Evolutionary conservation across 306 rosid genomes (phyloP), one percentile per base, ranked within the genome.

Genomic region (Arachis stenosperma): DNA sequence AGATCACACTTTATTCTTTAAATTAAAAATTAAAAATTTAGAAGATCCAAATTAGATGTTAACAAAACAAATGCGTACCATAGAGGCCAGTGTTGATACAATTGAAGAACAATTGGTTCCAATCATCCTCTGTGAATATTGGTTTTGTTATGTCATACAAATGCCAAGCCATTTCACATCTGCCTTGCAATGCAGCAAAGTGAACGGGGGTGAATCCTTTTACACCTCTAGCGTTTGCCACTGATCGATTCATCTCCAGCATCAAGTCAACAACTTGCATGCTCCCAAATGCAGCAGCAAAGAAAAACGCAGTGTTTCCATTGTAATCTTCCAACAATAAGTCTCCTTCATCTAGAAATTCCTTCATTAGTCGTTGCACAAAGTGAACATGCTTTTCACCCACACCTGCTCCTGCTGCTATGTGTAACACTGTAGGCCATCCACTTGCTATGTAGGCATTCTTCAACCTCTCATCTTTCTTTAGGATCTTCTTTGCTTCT

Each of bases 151-250:
- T 0, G 0, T 9, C 2, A 5, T 58, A 75, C 0, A 83, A 8
- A 65, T n/a, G 14, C 14, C 15, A 1, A n/a, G 79, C 50, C 83
- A 83, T 75, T 3, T 75, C 13, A 3, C 27, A 68, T 65, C 64
- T 75, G 59, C 81, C 86, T 37, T 83, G 83, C 48, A 79, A 39
- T 7, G 77, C 78, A 75, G 86, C 78, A 52, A 70, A 65, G 0
- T 75, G 67, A 39, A 83, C 3, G 22, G 86, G 81, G 8, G 76
- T 65, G 8, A 14, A 0, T 6, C 60, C 78, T 0, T n/a, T 27
- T 40, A 65, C 81, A 6, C 83, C 83, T 5, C 81, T 74, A 1
- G 9, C 53, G 5, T 0, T 2, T 3, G 75, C 69, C 36, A 83
- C 67, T 7, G 0, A 0, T 2, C 5, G 0, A 43, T 66, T 14